A percentile compares a stretch with the other conserved stretches of the same genome.
These are phyloP conservation scores for Bipolaris zeicola DNA, from an alignment of 2,329 filamentous ascomycete genomes.

Conservation along the genomic window DNA sequence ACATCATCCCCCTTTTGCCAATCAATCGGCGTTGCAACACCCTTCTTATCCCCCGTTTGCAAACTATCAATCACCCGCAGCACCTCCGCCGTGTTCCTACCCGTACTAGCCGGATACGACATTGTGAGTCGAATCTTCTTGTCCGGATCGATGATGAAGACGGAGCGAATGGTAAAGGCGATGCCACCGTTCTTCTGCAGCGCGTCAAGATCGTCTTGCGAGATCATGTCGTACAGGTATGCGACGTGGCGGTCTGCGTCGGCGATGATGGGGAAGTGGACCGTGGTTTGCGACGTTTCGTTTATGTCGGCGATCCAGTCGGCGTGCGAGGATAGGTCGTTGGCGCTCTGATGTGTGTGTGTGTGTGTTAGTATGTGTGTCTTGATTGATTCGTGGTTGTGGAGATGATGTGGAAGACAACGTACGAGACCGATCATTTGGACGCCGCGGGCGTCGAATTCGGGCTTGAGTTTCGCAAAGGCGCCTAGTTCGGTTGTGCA, in stretches of 20 bases:
- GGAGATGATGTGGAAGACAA: background rate
- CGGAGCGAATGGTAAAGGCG: slow-evolving; percentile 91
- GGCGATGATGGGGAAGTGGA: slow-evolving; percentile 58
- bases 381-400: background rate
- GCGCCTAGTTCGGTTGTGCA: slow-evolving; percentile 96
- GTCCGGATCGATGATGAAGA: slow-evolving; percentile 91
- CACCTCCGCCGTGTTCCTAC: slow-evolving; percentile 65
- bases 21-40: slow-evolving; percentile 86
- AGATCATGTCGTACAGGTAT: slow-evolving; percentile 58
- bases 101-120: slow-evolving; percentile 89
- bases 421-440: slow-evolving; percentile 83
- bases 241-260: slow-evolving; percentile 57
- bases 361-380: background rate
- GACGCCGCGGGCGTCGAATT: slow-evolving; percentile 84
- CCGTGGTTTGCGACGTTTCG: slow-evolving; percentile 51
- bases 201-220: slow-evolving; percentile 61
- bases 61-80: slow-evolving; percentile 63
- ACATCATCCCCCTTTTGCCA: slow-evolving; percentile 90
- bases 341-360: slow-evolving; percentile 62
- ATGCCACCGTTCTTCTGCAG: slow-evolving; percentile 62
- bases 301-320: slow-evolving; percentile 84
- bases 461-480: slow-evolving; percentile 85
- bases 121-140: slow-evolving; percentile 94
- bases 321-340: slow-evolving; percentile 81
- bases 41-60: slow-evolving; percentile 80